Percentiles rank a stretch among this genome's conserved stretches.
Conservation (phyloP, 192 early-diverging fungal species). For the Coemansia sp. region DNA sequence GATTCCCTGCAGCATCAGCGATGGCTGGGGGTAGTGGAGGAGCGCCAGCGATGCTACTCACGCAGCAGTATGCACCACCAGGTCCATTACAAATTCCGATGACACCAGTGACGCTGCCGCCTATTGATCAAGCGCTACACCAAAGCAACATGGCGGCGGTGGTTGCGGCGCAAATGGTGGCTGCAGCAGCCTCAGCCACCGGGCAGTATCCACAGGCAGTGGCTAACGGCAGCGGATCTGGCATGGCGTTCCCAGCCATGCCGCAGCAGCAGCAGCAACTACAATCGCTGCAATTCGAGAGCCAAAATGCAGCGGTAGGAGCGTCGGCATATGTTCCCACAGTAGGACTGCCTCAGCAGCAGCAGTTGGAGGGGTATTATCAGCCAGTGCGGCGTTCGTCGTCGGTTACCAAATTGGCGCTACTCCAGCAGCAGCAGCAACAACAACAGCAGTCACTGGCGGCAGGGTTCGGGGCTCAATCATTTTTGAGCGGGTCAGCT, state of each 20-base stretch:
- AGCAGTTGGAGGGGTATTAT: constrained; percentile 12
- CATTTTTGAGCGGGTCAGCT: neutral
- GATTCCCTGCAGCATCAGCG: constrained; percentile 20
- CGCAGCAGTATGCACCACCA: constrained; percentile 43
- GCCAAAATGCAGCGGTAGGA: constrained; percentile 2
- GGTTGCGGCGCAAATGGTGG: constrained; percentile 33
- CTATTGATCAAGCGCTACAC: constrained; percentile 37
- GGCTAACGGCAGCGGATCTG: constrained; percentile 7
- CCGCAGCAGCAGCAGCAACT: constrained; percentile 34
- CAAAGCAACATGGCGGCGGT: constrained; percentile 38
- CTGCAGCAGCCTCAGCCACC: constrained; percentile 27
- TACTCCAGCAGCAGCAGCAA: constrained; percentile 30
- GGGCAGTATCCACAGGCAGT: constrained; percentile 30
- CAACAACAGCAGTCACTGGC: constrained; percentile 10
- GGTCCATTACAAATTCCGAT: constrained; percentile 10
- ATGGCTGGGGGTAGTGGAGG: constrained; percentile 21
- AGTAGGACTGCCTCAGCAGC: constrained; percentile 20
- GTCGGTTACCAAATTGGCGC: constrained; percentile 36
- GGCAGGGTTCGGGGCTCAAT: neutral
- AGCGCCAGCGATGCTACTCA: constrained; percentile 35
- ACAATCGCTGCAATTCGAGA: constrained; percentile 23
- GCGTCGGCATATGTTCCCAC: neutral
- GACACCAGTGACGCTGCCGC: constrained; percentile 32
- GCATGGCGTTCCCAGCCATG: constrained; percentile 11
- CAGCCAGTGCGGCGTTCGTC: constrained; percentile 33